Conservation (phyloP, 192 early-diverging fungal species). For the Linderina pennispora region DNA sequence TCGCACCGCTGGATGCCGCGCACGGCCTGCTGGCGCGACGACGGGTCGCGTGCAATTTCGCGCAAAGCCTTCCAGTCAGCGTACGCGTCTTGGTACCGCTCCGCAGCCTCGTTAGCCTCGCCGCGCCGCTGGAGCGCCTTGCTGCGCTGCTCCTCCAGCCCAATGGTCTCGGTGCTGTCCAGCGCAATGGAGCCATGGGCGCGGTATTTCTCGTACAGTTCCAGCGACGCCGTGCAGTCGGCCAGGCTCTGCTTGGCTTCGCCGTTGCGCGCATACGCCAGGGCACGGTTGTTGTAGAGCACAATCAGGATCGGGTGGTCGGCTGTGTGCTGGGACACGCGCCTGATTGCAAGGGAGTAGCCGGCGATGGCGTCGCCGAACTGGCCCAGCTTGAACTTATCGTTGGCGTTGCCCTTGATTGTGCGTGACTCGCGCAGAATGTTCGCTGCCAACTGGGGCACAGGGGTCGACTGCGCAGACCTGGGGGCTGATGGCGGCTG, state of each 20-base stretch:
- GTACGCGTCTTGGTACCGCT: constrained; percentile 71
- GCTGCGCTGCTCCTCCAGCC: constrained; percentile 52
- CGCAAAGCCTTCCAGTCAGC: constrained; percentile 50
- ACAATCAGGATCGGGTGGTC: constrained; percentile 58
- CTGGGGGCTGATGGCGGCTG: neutral
- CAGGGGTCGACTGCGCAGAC: constrained; percentile 1
- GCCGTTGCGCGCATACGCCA: constrained; percentile 74
- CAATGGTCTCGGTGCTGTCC: constrained; percentile 12
- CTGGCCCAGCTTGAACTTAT: constrained; percentile 83
- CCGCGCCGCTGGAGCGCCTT: constrained; percentile 77
- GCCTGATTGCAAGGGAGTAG: constrained; percentile 63
- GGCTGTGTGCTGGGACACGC: constrained; percentile 46
- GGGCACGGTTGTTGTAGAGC: constrained; percentile 81
- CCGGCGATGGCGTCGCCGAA: constrained; percentile 69
- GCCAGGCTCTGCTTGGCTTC: constrained; percentile 63
- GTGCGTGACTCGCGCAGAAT: constrained; percentile 6
- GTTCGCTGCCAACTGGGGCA: constrained; percentile 14
- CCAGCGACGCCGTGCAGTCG: constrained; percentile 59
- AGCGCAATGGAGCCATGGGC: constrained; percentile 24
- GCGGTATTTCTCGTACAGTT: constrained; percentile 22
- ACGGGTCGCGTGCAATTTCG: constrained; percentile 20
- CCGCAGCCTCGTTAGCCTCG: constrained; percentile 72
- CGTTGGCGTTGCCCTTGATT: constrained; percentile 66
- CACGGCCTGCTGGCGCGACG: constrained; percentile 29
- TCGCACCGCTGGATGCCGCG: constrained; percentile 54